A percentile compares a stretch with the other conserved stretches of the same genome.
phyloP scores from a whole-genome alignment of 2,329 filamentous ascomycete genomes.

The Hypoxylon sp. region DNA sequence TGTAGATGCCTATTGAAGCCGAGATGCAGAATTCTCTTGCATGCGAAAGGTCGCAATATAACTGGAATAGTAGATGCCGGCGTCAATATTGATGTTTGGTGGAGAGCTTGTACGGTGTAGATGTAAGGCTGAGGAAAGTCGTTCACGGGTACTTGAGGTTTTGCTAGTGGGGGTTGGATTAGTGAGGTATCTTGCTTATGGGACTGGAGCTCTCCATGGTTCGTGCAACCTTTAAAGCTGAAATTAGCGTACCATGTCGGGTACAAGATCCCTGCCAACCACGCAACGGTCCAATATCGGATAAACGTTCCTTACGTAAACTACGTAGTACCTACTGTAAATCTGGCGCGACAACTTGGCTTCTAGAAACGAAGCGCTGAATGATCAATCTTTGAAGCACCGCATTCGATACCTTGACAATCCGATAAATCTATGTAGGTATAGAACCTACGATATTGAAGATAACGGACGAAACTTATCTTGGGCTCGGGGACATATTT shows the following conservation, averaged over 20 bases:
- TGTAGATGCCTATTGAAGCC: not conserved
- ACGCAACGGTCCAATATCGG: constrained; percentile 28
- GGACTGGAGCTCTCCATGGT: constrained; percentile 14
- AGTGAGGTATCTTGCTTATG: constrained; percentile 10
- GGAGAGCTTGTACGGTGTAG: constrained; percentile 10
- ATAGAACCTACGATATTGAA: constrained; percentile 1
- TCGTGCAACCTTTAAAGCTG: constrained; percentile 26
- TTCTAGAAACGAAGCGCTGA: constrained; percentile 31
- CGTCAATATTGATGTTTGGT: constrained; percentile 22
- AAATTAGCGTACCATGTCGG: constrained; percentile 18
- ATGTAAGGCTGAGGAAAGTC: constrained; percentile 37
- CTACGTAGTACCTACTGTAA: not conserved
- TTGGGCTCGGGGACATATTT: not conserved
- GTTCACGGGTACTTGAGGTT: constrained; percentile 12
- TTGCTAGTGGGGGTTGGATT: constrained; percentile 31
- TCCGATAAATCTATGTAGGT: not conserved
- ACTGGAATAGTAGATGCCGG: constrained; percentile 10
- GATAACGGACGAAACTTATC: not conserved
- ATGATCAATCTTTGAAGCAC: constrained; percentile 1
- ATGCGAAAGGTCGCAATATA: not conserved
- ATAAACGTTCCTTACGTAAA: constrained; percentile 33
- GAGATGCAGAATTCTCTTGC: not conserved
- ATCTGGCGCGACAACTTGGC: constrained; percentile 36
- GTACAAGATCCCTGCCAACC: constrained; percentile 19
- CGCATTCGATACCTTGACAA: constrained; percentile 8